These are phyloP conservation scores for Cyberlindnera mrakii DNA, from an alignment of 805 yeast species.

Conservation along the genomic window DNA sequence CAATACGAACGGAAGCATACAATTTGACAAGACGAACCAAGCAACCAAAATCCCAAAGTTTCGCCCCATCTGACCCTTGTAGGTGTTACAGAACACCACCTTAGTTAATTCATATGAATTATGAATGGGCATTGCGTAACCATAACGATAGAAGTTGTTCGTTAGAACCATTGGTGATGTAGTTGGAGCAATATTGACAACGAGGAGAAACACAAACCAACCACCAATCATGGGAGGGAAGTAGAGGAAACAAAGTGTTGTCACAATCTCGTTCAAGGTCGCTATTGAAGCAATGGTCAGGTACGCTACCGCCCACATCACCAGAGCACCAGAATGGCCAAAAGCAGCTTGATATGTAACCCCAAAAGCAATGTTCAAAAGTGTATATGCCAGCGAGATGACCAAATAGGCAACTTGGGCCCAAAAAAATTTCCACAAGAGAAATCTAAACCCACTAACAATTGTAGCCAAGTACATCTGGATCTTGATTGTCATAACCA, in stretches of 20 bases:
- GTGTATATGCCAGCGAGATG: slow-evolving; percentile 50
- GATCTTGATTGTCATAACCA: slow-evolving; percentile 48
- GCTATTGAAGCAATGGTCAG: slow-evolving; percentile 71
- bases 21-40: slow-evolving; percentile 49
- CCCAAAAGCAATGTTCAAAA: slow-evolving; percentile 62
- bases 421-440: slow-evolving; percentile 33
- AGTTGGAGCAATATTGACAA: slow-evolving; percentile 58
- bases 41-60: slow-evolving; percentile 51
- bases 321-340: slow-evolving; percentile 65
- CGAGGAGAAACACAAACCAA: slow-evolving; percentile 65
- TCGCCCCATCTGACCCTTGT: slow-evolving; percentile 52
- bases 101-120: slow-evolving; percentile 56
- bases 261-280: slow-evolving; percentile 58
- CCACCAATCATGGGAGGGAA: slow-evolving; percentile 65
- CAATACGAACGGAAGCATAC: slow-evolving; percentile 38
- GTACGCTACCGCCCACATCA: slow-evolving; percentile 62
- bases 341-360: slow-evolving; percentile 48
- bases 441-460: slow-evolving; percentile 37
- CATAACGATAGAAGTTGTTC: slow-evolving; percentile 50
- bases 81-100: slow-evolving; percentile 50
- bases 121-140: slow-evolving; percentile 65
- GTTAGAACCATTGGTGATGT: slow-evolving; percentile 55
- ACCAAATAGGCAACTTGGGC: slow-evolving; percentile 49
- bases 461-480: slow-evolving; percentile 31
- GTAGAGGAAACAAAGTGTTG: slow-evolving; percentile 40